A percentile compares a stretch with the other conserved stretches of the same genome.
Evolutionary conservation across 73 alveolate species (phyloP).

Genomic region (Paramecium caudatum): DNA sequence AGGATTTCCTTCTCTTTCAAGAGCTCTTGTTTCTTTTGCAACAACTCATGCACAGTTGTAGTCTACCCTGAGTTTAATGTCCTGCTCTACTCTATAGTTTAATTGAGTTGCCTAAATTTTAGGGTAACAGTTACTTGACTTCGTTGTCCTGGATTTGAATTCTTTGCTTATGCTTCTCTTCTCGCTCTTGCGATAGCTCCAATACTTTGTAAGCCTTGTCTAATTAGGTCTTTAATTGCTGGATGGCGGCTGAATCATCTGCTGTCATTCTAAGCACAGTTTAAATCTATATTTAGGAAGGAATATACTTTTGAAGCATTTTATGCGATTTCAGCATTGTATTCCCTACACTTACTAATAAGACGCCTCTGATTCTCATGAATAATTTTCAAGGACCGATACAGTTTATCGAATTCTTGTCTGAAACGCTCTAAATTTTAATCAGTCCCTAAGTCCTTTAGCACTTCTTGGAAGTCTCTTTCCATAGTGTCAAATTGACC

Average conservation of each 20-base stretch:
- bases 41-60: slow-evolving; percentile 70
- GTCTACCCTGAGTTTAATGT: slow-evolving; percentile 69
- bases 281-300: slow-evolving; percentile 81
- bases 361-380: slow-evolving; percentile 90
- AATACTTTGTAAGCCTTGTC: slow-evolving; percentile 71
- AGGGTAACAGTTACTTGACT: slow-evolving; percentile 48
- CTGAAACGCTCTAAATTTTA: slow-evolving; percentile 88
- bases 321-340: slow-evolving; percentile 83
- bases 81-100: slow-evolving; percentile 65
- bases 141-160: slow-evolving; percentile 60
- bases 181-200: slow-evolving; percentile 73
- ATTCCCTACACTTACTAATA: slow-evolving; percentile 95
- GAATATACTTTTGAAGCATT: slow-evolving; percentile 83
- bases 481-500: slow-evolving; percentile 86
- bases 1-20: slow-evolving; percentile 49
- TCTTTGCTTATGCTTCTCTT: slow-evolving; percentile 68
- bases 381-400: slow-evolving; percentile 87
- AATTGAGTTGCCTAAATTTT: slow-evolving; percentile 43
- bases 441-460: slow-evolving; percentile 92
- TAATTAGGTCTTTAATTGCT: slow-evolving; percentile 79
- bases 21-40: slow-evolving; percentile 50
- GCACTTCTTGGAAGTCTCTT: slow-evolving; percentile 90
- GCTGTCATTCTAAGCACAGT: slow-evolving; percentile 88
- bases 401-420: slow-evolving; percentile 88
- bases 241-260: slow-evolving; percentile 82